Evolutionary conservation across 2,329 filamentous ascomycete species (phyloP), one percentile per base, ranked within the genome.

Genomic region (Esteya vermicola): DNA sequence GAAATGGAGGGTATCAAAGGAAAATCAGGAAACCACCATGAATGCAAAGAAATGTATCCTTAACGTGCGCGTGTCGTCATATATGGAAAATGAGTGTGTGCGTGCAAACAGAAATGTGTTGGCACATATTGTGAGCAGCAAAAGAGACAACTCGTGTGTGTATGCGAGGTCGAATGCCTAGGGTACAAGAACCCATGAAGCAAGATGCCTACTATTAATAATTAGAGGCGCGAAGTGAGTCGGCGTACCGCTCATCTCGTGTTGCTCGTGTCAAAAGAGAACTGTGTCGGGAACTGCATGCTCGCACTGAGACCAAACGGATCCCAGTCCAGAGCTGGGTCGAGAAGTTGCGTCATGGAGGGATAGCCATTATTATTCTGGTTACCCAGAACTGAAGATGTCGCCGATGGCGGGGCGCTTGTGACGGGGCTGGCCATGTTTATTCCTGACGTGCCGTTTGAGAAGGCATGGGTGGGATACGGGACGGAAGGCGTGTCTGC

Each of bases 281-380:
- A 91, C 41, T 84, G 81, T 2, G 81, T 83, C 10, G 86, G 86
- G 52, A 94, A 94, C 48, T 89, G 84, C 89, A 94, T 94, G 61
- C 85, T 93, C 27, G 88, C 88, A 43, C 83, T 89, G 39, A 95
- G 67, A 12, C 88, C 88, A 52, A 95, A 96, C 1, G 89, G 89
- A 58, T 95, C 88, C 59, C 86, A 85, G 55, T 95, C 88, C 36
- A 93, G 67, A 62, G 86, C 84, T 16, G 86, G 82, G 52, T 95
- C 88, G 32, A 76, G 57, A 8, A 76, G 57, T 51, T 75, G 69
- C 4, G 70, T 72, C 72, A 76, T 75, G 18, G 70, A 71, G 6
- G 71, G 70, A 54, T 85, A 93, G 13, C 80, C 75, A 52, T n/a
- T n/a, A n/a, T n/a, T n/a, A n/a, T 81, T 71, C 28, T 77, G 64